Evolutionary conservation across 2,329 filamentous ascomycete species (phyloP), one percentile per base, ranked within the genome.

Genomic region (Apiospora saccharicola): DNA sequence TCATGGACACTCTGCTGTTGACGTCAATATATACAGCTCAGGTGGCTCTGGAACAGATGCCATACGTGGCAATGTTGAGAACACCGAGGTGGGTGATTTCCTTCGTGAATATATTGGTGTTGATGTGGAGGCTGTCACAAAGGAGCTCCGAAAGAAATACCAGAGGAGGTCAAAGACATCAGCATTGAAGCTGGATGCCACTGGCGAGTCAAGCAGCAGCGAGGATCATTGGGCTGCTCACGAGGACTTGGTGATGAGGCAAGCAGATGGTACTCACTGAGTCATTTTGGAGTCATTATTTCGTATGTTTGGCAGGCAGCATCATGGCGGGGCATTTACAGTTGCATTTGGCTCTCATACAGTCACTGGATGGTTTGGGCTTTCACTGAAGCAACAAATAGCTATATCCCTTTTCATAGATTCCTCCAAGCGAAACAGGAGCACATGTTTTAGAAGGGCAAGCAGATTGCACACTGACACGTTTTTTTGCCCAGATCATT

Each of bases 1-100:
- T 0, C 96, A 98, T 81, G 96, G 96, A 41, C 96, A 99, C 84
- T 93, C 92, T 26, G 96, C 92, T 70, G 95, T 96, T 10, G 96
- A 99, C 80, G 96, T 99, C 68, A 99, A 99, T 82, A 94, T 99
- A 76, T 99, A 98, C 84, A 92, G 93, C 70, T 95, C 93, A 0
- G 87, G 87, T 67, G 91, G 93, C 4, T 87, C 89, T 0, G 87
- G 89, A 49, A 89, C 91, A 0, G 87, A 89, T 61, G 86, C 88
- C 19, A 86, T 98, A 8, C 85, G 90, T 3, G 96, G 96, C 10
- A 98, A 98, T 81, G 92, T 97, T 71, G 96, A 99, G 85, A 99
- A 99, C 80, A 98, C 92, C 0, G 95, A 98, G 37, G 88, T 99
- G 0, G 96, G 96, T 46, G 85, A 89, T 64, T 99, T 98, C 81